Conservation (phyloP, 257 asterid species). For the Dorcoceras hygrometricum region DNA sequence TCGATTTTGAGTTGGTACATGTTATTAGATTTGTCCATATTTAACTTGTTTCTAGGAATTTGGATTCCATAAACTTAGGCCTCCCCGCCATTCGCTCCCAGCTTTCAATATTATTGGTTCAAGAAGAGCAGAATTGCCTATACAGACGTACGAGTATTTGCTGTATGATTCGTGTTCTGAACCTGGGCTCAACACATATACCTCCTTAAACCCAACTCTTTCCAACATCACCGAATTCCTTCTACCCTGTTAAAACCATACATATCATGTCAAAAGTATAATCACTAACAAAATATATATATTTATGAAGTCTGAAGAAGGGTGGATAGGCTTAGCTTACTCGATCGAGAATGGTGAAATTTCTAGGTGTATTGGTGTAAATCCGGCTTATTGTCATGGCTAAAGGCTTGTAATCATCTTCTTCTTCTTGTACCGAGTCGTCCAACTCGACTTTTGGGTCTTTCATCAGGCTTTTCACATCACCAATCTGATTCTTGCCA, state of each 20-base stretch:
- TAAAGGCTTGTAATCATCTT: slow-evolving; percentile 67
- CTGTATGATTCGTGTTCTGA: slow-evolving; percentile 46
- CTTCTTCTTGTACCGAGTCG: slow-evolving; percentile 52
- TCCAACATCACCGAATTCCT: background rate
- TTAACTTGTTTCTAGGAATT: slow-evolving; percentile 34
- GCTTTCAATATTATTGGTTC: slow-evolving; percentile 52
- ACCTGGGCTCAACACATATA: background rate
- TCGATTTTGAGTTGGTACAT: background rate
- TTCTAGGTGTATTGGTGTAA: slow-evolving; percentile 60
- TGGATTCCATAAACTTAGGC: slow-evolving; percentile 57
- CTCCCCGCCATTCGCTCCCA: slow-evolving; percentile 66
- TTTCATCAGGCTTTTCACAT: background rate
- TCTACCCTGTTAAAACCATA: background rate
- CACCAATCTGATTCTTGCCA: slow-evolving; percentile 17
- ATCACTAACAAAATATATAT: background rate
- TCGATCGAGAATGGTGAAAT: slow-evolving; percentile 65
- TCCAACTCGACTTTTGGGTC: slow-evolving; percentile 25
- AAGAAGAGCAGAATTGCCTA: slow-evolving; percentile 70
- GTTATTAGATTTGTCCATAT: background rate
- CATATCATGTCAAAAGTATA: slow-evolving; percentile 19
- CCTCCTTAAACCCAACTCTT: background rate
- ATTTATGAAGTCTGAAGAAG: background rate
- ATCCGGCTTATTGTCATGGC: slow-evolving; percentile 56
- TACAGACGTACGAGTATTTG: slow-evolving; percentile 57
- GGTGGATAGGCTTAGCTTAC: slow-evolving; percentile 29